Evolutionary conservation across 768 basidiomycete species (phyloP), one percentile per base, ranked within the genome.

Genomic region (Termitomyces sp.): DNA sequence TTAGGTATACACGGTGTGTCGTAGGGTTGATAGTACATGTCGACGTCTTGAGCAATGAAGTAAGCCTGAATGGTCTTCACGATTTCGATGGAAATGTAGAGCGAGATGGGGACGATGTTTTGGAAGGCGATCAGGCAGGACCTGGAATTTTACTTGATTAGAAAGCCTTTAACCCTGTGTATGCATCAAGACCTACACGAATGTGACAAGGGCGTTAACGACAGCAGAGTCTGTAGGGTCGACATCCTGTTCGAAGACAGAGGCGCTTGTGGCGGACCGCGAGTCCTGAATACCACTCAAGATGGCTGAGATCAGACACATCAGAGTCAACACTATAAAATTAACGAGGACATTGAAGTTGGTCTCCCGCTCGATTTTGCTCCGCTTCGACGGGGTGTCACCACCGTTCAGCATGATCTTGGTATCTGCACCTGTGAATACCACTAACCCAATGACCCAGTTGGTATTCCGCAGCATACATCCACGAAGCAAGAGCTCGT

Each of bases 321-420:
- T 90, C 38, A 81, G 50, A 41, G 87, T 68, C 56, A 98, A 77
- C 58, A 97, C 71, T 42, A 80, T 72, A 67, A 98, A 98, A 71
- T 98, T 98, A 75, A 97, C 90, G 50, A 95, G 75, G 62, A 98
- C 96, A 67, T 98, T 98, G 79, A 95, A 96, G 71, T 96, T 98
- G 9, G 96, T 98, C 78, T 98, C 96, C 75, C 86, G 90, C 76
- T 98, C 95, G 67, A 98, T 98, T 79, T 95, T 98, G 66, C 89
- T 92, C 58, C 92, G 88, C 68, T 98, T 98, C n/a, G 90, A 93
- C 1, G 95, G 95, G 1, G 94, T 98, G 14, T 87, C 88, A 19
- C 95, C 95, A 34, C 92, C 91, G 62, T 95, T 95, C 57, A 93
- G 73, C 83, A 92, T 90, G 64, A 94, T 94, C 80, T 92, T 93